Conservation (phyloP, 805 yeast species). For the Hanseniaspora vineae region DNA sequence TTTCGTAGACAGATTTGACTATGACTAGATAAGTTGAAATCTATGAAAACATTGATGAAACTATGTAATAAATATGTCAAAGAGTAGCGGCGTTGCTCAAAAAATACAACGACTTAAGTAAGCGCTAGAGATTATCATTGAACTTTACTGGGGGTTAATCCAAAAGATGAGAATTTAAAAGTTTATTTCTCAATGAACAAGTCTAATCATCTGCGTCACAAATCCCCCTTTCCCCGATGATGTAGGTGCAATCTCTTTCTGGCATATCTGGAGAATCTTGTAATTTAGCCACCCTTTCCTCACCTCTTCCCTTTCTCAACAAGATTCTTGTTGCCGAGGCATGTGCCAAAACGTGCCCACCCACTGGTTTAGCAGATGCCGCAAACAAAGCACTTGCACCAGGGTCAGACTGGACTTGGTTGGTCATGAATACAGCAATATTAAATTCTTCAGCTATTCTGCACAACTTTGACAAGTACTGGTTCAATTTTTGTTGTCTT, state of each 20-base stretch:
- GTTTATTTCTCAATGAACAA: too few species aligned
- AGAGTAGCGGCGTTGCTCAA: neutral
- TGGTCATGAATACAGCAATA: constrained; percentile 60
- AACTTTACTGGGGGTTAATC: too few species aligned
- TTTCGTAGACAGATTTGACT: constrained; percentile 75
- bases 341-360: constrained; percentile 74
- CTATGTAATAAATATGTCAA: neutral
- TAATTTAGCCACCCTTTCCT: constrained; percentile 66
- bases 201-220: constrained; percentile 32
- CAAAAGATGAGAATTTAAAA: too few species aligned
- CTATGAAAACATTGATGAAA: too few species aligned
- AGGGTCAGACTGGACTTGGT: constrained; percentile 76
- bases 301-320: constrained; percentile 65
- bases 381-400: constrained; percentile 73
- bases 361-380: constrained; percentile 73
- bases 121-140: too few species aligned
- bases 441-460: constrained; percentile 69
- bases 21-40: constrained; percentile 8
- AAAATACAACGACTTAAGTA: too few species aligned
- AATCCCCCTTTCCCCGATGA: constrained; percentile 57
- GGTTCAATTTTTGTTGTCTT: constrained; percentile 58
- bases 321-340: constrained; percentile 68
- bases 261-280: constrained; percentile 78
- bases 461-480: constrained; percentile 37
- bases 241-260: constrained; percentile 64